Conservation (phyloP, 1,284 basidiomycete genomes). For the Puccinia hordei region DNA sequence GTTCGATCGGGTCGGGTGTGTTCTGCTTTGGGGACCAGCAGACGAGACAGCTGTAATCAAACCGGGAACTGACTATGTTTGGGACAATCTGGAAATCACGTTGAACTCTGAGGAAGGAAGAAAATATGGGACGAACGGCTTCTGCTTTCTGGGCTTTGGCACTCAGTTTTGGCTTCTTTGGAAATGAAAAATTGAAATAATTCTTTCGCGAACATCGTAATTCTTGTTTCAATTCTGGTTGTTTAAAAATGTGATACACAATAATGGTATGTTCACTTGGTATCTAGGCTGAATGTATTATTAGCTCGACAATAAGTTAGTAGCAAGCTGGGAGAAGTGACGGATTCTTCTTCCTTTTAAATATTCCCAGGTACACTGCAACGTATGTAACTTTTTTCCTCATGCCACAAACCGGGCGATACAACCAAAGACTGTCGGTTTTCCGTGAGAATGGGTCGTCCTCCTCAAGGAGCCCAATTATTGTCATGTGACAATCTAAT, state of each 20-base stretch:
- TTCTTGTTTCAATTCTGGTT: no score
- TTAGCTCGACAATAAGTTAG: no score
- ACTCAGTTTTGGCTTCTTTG: not conserved
- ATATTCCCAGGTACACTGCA: not conserved
- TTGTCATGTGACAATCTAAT: not conserved
- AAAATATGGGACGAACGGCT: slow-evolving; percentile 12
- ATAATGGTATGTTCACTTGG: no score
- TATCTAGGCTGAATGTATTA: not conserved
- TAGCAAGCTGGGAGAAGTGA: no score
- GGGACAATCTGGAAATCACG: no score
- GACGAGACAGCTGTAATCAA: slow-evolving; percentile 7
- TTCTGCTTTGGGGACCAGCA: not conserved
- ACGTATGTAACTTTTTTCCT: not conserved
- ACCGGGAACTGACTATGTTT: not conserved
- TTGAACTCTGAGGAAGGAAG: no score
- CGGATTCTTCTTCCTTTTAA: not conserved
- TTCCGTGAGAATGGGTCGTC: not conserved
- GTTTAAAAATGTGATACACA: no score
- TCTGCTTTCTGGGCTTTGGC: not conserved
- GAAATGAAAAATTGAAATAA: not conserved
- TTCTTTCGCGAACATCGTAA: not conserved
- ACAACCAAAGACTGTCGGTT: not conserved
- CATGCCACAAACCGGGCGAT: not conserved
- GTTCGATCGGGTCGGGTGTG: not conserved
- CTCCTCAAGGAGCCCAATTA: not conserved